Percentiles rank a stretch among this genome's conserved stretches.
phyloP scores from a whole-genome alignment of 2,329 filamentous ascomycete genomes.

The Macrophomina phaseolina region DNA sequence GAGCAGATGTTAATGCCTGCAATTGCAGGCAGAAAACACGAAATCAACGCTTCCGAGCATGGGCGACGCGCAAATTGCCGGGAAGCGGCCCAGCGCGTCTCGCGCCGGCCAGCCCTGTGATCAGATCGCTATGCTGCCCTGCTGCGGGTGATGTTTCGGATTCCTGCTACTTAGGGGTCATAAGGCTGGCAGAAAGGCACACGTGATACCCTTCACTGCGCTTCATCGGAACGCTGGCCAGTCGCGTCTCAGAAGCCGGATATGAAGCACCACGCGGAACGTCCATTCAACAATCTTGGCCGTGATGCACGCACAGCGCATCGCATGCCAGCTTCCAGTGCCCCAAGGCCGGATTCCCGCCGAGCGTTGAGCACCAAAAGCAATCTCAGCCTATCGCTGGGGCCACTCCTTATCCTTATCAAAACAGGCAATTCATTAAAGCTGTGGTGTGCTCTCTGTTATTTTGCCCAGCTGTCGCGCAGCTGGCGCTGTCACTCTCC shows the following conservation, averaged over 20 bases:
- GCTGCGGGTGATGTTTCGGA: constrained; percentile 10
- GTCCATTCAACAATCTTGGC: neutral
- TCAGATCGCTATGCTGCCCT: constrained; percentile 13
- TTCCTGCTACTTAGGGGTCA: constrained; percentile 7
- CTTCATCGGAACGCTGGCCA: neutral
- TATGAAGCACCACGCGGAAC: neutral
- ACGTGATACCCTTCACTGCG: neutral
- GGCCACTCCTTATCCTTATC: constrained; percentile 23
- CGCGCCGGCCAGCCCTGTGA: constrained; percentile 9
- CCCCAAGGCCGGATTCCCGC: constrained; percentile 3
- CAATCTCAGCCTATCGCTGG: constrained; percentile 15
- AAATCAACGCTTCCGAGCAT: neutral
- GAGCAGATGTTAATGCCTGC: neutral
- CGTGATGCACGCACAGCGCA: constrained; percentile 1
- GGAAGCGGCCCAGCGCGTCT: constrained; percentile 5
- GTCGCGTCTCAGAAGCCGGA: neutral
- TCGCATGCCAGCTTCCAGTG: neutral
- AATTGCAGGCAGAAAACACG: constrained; percentile 9
- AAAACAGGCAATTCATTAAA: constrained; percentile 19
- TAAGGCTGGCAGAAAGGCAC: constrained; percentile 7
- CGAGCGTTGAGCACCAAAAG: constrained; percentile 4
- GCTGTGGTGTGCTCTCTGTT: constrained; percentile 5
- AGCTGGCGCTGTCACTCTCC: neutral
- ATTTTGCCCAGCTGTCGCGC: neutral
- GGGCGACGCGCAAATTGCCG: neutral